These are phyloP conservation scores for Myrica gale DNA, from an alignment of 306 rosid species.

Conservation along the genomic window DNA sequence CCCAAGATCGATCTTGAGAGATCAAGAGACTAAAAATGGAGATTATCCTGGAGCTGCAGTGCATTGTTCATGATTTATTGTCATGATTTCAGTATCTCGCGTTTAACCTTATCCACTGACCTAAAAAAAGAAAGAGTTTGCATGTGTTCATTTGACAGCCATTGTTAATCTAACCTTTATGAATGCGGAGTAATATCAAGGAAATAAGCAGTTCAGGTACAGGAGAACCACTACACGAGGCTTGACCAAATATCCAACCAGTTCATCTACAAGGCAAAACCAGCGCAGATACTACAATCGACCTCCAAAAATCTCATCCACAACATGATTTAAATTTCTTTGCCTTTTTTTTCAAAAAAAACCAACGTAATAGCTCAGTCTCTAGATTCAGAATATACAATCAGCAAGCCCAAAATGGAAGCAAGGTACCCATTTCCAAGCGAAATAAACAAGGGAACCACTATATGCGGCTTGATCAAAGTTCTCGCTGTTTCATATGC, in stretches of 20 bases:
- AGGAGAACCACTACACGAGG: background rate
- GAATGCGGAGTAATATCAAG: background rate
- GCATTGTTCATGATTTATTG: background rate
- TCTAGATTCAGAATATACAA: background rate
- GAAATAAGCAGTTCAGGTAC: background rate
- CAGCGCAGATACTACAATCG: background rate
- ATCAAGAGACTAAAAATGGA: background rate
- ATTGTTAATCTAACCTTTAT: background rate
- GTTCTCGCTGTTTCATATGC: background rate
- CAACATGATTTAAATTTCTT: background rate
- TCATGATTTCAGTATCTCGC: background rate
- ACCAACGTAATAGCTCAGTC: background rate
- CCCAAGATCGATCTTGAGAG: slow-evolving; percentile 2
- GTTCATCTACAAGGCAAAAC: background rate
- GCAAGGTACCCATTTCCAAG: background rate
- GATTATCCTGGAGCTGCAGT: background rate
- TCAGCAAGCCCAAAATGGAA: background rate
- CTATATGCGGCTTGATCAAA: background rate
- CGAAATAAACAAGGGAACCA: background rate
- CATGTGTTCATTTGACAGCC: background rate
- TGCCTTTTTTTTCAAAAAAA: background rate
- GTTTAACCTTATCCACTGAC: background rate
- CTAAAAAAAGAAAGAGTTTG: background rate
- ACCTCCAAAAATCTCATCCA: background rate
- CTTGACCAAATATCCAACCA: background rate